Percentiles rank a stretch among this genome's conserved stretches.
phyloP scores from a whole-genome alignment of 108 stramenopile genomes.

The Nitzschia palea region DNA sequence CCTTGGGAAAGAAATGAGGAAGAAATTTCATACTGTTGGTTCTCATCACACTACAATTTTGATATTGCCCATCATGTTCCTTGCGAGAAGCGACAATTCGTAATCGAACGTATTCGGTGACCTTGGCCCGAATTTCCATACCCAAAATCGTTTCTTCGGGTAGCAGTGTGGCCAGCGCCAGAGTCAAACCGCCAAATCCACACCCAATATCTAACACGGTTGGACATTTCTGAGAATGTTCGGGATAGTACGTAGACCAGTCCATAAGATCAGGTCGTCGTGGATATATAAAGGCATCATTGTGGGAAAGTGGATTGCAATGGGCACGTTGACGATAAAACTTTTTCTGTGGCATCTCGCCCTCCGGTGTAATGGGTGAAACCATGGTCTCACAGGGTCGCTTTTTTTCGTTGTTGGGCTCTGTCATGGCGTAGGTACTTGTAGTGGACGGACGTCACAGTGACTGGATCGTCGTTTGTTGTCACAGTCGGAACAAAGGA shows the following conservation, averaged over 20 bases:
- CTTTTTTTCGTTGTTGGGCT: neutral
- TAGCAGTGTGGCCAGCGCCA: constrained; percentile 74
- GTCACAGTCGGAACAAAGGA: too few species aligned
- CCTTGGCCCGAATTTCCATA: constrained; percentile 96
- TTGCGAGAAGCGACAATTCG: constrained; percentile 87
- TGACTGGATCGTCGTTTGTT: neutral
- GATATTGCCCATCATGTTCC: constrained; percentile 70
- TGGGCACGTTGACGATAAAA: constrained; percentile 97
- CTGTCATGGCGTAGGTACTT: constrained; percentile 3
- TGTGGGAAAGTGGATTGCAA: constrained; percentile 94
- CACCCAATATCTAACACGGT: constrained; percentile 97
- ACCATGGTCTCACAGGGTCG: neutral
- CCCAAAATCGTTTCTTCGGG: constrained; percentile 88
- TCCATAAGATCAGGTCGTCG: constrained; percentile 75
- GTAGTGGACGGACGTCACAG: neutral
- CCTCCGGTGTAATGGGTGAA: constrained; percentile 73
- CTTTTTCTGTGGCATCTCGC: constrained; percentile 92
- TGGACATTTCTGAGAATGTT: constrained; percentile 13
- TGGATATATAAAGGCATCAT: constrained; percentile 92
- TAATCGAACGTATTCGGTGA: constrained; percentile 92
- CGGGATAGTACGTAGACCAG: constrained; percentile 74
- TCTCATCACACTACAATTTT: constrained; percentile 85
- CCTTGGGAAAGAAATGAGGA: constrained; percentile 59
- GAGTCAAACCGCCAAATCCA: constrained; percentile 96
- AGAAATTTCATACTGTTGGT: constrained; percentile 94